phyloP scores from a whole-genome alignment of 805 yeast genomes.

The Candida silvicultrix region DNA sequence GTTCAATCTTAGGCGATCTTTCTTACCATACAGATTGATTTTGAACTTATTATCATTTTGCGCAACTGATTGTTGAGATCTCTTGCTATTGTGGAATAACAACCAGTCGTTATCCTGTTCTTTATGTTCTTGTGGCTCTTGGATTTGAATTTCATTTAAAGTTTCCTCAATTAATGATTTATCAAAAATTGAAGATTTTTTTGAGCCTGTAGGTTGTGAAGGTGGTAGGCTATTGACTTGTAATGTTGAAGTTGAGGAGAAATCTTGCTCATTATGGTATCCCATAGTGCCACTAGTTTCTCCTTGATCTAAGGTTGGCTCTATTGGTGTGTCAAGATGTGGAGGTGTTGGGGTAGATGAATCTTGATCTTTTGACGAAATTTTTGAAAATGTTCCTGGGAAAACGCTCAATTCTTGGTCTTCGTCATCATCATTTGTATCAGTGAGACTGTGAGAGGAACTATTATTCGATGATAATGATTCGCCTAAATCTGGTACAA shows the following conservation, averaged over 20 bases:
- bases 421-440: background rate
- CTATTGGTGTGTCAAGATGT: background rate
- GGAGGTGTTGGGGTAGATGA: background rate
- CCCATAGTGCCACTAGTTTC: background rate
- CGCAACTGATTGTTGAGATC: background rate
- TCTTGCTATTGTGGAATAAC: conserved; percentile 1
- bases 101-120: conserved; percentile 2
- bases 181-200: conserved; percentile 15
- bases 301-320: background rate
- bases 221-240: background rate
- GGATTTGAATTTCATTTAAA: conserved; percentile 9
- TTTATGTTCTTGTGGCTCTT: background rate
- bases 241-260: conserved; percentile 1
- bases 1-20: conserved; percentile 17
- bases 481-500: conserved; percentile 19
- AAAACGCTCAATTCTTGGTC: conserved; percentile 1
- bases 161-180: conserved; percentile 18
- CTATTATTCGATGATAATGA: conserved; percentile 20
- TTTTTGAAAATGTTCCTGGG: conserved; percentile 11
- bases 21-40: conserved; percentile 22
- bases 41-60: conserved; percentile 10
- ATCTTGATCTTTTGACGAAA: conserved; percentile 2
- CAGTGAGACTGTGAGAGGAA: conserved; percentile 15
- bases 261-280: background rate
- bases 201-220: background rate